Evolutionary conservation across 495 filamentous ascomycete genomes (phyloP), one percentile per base, ranked within the genome.

Genomic region (Aspergillus incahuasiensis): DNA sequence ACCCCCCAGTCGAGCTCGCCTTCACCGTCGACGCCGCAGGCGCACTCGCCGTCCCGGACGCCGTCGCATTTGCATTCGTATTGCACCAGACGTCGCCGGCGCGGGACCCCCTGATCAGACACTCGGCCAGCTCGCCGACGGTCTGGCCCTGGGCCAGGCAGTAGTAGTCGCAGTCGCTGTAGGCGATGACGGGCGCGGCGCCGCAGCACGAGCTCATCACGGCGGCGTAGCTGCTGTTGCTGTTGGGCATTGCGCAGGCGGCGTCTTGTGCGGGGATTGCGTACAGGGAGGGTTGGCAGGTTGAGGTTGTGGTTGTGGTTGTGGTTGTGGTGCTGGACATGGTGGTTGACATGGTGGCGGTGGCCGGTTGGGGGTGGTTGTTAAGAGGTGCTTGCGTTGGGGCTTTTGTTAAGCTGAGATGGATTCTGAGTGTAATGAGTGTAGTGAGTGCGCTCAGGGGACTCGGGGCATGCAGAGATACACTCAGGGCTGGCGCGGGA

Each of bases 101-200:
- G 13, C 67, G 65, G 16, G 64, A 69, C 6, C 66, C 59, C n/a
- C 63, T 65, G 55, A 65, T 64, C 22, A 73, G 52, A 57, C 73
- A 78, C 15, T 67, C 56, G n/a, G 63, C 65, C 40, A 76, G 61
- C 7, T 61, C 59, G 3, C 58, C 65, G 24, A 76, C 65, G 8
- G 39, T 68, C 57, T 75, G 70, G 39, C 63, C 71, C 32, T 63
- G 57, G 0, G 72, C 71, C 2, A 72, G 65, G 48, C 75, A 78
- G 67, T 75, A 78, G 42, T 71, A 66, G 30, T 70, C 71, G 61
- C 74, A 78, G 62, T 63, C 55, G 52, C 65, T 59, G 63, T 76
- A 74, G n/a, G 74, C 70, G 12, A 74, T 56, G 22, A 75, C 65
- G 41, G 64, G 62, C 2, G 70, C 71, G 6, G 50, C 6, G 34